These are phyloP conservation scores for Termitomyces sp. DNA, from an alignment of 768 basidiomycete genomes.

Conservation along the genomic window DNA sequence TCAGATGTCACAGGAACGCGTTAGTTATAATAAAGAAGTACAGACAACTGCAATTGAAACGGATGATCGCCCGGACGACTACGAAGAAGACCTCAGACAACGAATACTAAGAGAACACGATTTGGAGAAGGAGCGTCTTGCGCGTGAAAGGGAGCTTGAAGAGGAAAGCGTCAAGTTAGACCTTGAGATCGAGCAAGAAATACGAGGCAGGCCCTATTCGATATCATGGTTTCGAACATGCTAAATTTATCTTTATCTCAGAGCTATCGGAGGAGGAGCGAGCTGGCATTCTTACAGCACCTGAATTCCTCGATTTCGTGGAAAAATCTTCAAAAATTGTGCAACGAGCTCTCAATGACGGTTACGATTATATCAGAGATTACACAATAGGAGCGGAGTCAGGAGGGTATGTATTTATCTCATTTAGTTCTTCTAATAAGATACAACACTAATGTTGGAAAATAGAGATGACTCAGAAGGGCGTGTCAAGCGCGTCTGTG, in stretches of 20 bases:
- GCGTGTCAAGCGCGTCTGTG: conserved; percentile 89
- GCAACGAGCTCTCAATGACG: conserved; percentile 90
- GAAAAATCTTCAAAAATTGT: conserved; percentile 94
- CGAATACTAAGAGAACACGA: conserved; percentile 67
- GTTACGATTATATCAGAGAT: conserved; percentile 95
- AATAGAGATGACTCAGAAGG: conserved; percentile 87
- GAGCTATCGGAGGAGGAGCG: conserved; percentile 89
- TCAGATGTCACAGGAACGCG: conserved; percentile 52
- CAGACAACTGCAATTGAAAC: conserved; percentile 70
- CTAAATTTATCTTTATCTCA: conserved; percentile 21
- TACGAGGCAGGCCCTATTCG: conserved; percentile 52
- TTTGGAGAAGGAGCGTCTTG: conserved; percentile 61
- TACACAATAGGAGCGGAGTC: conserved; percentile 89
- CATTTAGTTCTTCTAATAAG: not conserved
- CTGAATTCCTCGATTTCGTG: conserved; percentile 92
- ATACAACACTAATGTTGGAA: not conserved
- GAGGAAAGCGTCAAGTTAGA: conserved; percentile 83
- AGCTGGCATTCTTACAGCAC: conserved; percentile 74
- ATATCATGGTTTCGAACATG: not conserved
- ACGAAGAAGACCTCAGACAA: conserved; percentile 75
- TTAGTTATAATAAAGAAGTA: conserved; percentile 81
- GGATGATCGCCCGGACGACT: conserved; percentile 36
- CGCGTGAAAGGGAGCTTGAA: conserved; percentile 74
- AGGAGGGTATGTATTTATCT: conserved; percentile 56
- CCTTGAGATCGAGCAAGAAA: conserved; percentile 82